Percentiles rank a stretch among this genome's conserved stretches.
Conservation (phyloP, 805 yeast genomes). For the Candida broadrunensis region DNA sequence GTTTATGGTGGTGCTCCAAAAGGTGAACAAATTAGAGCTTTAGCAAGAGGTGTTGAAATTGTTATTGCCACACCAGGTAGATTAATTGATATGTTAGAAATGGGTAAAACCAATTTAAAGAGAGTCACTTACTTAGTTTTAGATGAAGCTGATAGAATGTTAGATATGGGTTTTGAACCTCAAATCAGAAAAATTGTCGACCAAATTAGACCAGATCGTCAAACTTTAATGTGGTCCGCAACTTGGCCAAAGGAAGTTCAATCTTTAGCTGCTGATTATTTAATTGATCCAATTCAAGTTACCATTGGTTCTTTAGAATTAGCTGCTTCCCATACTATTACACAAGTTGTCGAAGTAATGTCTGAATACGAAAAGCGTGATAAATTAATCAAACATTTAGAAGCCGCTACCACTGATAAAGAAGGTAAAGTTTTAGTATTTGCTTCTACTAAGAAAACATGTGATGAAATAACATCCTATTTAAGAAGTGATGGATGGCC, state of each 20-base stretch:
- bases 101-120: conserved; percentile 89
- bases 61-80: conserved; percentile 99
- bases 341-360: conserved; percentile 88
- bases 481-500: conserved; percentile 98
- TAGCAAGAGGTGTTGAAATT: conserved; percentile 93
- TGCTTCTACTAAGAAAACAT: conserved; percentile 95
- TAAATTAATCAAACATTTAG: conserved; percentile 78
- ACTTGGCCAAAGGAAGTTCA: conserved; percentile 99
- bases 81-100: conserved; percentile 94
- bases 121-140: conserved; percentile 96
- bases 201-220: conserved; percentile 99
- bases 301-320: conserved; percentile 94
- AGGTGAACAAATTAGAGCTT: conserved; percentile 96
- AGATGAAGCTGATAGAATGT: conserved; percentile 99
- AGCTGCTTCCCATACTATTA: conserved; percentile 94
- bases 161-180: conserved; percentile 99
- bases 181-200: conserved; percentile 97
- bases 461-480: conserved; percentile 90
- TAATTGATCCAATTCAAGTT: conserved; percentile 92
- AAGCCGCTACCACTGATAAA: conserved; percentile 66
- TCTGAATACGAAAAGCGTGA: conserved; percentile 94
- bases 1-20: conserved; percentile 99
- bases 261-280: conserved; percentile 85
- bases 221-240: conserved; percentile 99
- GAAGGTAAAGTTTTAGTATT: conserved; percentile 81